Evolutionary conservation across 257 asterid species (phyloP).

Genomic region (Coffea eugenioides): DNA sequence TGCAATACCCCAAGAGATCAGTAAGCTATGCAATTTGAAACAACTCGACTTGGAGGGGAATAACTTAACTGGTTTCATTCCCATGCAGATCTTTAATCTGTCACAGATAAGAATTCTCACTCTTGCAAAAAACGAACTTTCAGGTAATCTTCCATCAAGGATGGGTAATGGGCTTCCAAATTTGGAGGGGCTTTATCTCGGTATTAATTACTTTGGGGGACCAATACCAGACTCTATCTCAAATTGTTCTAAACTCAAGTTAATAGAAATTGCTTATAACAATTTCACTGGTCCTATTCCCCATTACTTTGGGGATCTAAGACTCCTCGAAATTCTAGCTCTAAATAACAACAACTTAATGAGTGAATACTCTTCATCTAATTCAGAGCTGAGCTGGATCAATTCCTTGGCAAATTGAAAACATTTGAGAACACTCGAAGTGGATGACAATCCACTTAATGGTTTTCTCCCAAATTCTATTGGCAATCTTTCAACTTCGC

Average conservation of each 20-base stretch:
- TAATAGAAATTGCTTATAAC: background rate
- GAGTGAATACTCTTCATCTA: background rate
- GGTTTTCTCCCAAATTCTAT: no score
- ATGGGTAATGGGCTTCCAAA: slow-evolving; percentile 19
- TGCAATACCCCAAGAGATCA: no score
- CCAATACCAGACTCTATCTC: slow-evolving; percentile 26
- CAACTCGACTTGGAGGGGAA: no score
- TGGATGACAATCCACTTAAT: no score
- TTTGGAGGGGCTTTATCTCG: background rate
- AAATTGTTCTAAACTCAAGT: slow-evolving; percentile 22
- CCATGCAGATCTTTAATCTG: no score
- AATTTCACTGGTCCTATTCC: slow-evolving; percentile 25
- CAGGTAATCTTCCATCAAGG: background rate
- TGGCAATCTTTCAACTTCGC: no score
- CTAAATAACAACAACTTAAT: background rate
- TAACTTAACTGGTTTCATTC: no score
- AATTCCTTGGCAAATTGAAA: background rate
- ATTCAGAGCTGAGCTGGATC: slow-evolving; percentile 12
- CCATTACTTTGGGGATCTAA: slow-evolving; percentile 21
- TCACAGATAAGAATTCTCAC: no score
- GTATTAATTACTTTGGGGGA: no score
- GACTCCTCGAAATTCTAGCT: background rate
- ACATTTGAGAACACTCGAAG: no score
- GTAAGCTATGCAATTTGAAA: no score
- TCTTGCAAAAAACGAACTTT: no score